Base-by-base conservation (phyloP, 768 basidiomycete species). In the Pisolithus tinctorius region DNA sequence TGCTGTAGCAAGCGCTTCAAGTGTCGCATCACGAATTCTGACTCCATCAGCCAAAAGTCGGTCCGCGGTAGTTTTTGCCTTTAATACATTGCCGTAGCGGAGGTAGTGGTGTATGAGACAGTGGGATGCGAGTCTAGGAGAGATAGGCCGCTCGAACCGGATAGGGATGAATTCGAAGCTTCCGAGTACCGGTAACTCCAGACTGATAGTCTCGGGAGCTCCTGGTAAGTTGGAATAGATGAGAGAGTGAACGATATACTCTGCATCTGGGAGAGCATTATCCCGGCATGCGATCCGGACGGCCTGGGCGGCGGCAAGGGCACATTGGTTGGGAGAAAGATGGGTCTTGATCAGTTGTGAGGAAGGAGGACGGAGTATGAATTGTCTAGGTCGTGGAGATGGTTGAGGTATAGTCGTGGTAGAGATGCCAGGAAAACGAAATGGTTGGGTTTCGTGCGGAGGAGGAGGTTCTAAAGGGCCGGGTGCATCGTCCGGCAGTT, bases 101-200 rank as follows among this genome's bases (percentile, higher is more conserved):
- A 89, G 60, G 37, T 88, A 71, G 29, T 76, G 74, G 46, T 91
- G 88, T 9, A 90, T 56, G 38, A 90, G 71, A 26, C 74, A 69
- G 57, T 90, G 87, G 0, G 80, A 76, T 16, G 82, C 67, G 3
- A 89, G 69, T 20, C 79, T 80, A 3, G 80, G 76, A 25, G 86
- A 77, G 9, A 86, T 67, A 1, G 73, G 64, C 34, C 64, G 68
- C 45, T 73, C 72, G 54, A 84, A 81, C 14, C 74, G 65, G 48
- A 81, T 70, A 25, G 71, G 71, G 17, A 69, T 59, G 53, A 73
- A 79, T 14, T 65, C 56, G 44, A 64, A 55, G 9, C 64, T 49
- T 26, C 61, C 65, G 20, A 55, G 66, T 53, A 64, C 57, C 1
- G 61, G 60, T 1, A 59, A 44, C 8, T 62, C 56, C 45, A 60